phyloP scores from a whole-genome alignment of 2,329 filamentous ascomycete genomes.

The Ophiocordyceps robertsii region DNA sequence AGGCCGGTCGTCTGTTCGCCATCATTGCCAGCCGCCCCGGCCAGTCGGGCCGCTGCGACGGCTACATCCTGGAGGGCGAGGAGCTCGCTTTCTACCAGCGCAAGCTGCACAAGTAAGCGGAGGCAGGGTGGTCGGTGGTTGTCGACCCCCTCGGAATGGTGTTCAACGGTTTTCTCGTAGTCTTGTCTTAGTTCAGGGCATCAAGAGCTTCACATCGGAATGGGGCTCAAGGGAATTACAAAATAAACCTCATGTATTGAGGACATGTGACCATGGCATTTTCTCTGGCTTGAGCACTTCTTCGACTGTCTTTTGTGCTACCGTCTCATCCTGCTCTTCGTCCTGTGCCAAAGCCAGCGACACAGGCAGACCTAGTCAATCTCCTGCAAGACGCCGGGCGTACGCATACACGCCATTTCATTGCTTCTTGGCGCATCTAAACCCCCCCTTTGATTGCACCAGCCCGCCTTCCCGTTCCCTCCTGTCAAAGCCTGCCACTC shows the following conservation, averaged over 20 bases:
- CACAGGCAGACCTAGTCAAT: too few species aligned
- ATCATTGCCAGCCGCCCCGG: conserved; percentile 86
- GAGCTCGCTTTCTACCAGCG: conserved; percentile 99
- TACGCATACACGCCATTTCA: too few species aligned
- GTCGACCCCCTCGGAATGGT: conserved; percentile 18
- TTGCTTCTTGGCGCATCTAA: too few species aligned
- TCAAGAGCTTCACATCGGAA: conserved; percentile 23
- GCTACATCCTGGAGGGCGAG: conserved; percentile 97
- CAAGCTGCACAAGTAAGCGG: conserved; percentile 90
- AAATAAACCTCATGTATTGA: conserved; percentile 20
- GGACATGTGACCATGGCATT: conserved; percentile 2
- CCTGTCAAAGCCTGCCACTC: too few species aligned
- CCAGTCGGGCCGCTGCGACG: conserved; percentile 92
- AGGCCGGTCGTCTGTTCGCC: conserved; percentile 94
- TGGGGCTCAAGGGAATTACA: conserved; percentile 23
- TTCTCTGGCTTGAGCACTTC: not conserved
- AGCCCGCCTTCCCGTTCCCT: too few species aligned
- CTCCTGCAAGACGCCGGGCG: too few species aligned
- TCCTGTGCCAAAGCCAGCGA: too few species aligned
- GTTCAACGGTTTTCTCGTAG: conserved; percentile 22
- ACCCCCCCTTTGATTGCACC: too few species aligned
- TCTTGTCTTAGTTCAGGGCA: conserved; percentile 19
- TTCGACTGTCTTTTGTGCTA: too few species aligned
- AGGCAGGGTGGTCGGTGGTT: conserved; percentile 5
- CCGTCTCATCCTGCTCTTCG: too few species aligned